Percentiles rank a stretch among this genome's conserved stretches.
phyloP scores from a whole-genome alignment of 108 stramenopile genomes.

The Schizochytrium sp. region DNA sequence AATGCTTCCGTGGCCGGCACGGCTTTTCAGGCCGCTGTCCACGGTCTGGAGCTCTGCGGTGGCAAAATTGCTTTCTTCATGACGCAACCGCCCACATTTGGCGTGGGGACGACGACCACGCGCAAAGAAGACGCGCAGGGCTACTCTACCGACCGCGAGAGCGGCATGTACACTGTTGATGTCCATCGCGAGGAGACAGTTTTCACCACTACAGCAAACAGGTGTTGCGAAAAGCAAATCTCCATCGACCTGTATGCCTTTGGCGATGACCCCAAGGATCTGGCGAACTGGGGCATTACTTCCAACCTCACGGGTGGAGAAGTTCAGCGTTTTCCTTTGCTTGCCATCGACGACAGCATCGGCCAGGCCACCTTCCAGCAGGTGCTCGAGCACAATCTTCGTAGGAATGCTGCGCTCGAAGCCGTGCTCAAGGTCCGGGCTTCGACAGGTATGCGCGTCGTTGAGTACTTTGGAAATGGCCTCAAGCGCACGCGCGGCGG shows the following conservation, averaged over 20 bases:
- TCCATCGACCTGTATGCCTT: neutral
- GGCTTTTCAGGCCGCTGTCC: neutral
- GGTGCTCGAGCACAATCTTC: neutral
- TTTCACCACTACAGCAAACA: neutral
- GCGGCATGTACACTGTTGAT: neutral
- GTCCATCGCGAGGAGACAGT: neutral
- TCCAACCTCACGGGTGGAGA: neutral
- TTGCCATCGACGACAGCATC: neutral
- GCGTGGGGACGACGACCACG: neutral
- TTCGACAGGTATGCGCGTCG: neutral
- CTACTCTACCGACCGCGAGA: neutral
- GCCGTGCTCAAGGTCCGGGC: constrained; percentile 15
- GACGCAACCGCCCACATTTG: neutral
- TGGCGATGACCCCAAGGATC: neutral
- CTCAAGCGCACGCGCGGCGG: neutral
- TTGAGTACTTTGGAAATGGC: constrained; percentile 13
- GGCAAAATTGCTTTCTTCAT: neutral
- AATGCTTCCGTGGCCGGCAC: neutral
- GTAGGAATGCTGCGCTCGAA: neutral
- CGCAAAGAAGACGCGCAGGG: neutral
- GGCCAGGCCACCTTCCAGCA: neutral
- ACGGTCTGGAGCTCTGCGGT: neutral
- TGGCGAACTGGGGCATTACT: neutral
- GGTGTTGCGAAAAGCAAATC: constrained; percentile 7
- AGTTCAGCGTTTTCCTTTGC: neutral